phyloP scores from a whole-genome alignment of 1,284 basidiomycete genomes.

The Anthracocystis walkeri region DNA sequence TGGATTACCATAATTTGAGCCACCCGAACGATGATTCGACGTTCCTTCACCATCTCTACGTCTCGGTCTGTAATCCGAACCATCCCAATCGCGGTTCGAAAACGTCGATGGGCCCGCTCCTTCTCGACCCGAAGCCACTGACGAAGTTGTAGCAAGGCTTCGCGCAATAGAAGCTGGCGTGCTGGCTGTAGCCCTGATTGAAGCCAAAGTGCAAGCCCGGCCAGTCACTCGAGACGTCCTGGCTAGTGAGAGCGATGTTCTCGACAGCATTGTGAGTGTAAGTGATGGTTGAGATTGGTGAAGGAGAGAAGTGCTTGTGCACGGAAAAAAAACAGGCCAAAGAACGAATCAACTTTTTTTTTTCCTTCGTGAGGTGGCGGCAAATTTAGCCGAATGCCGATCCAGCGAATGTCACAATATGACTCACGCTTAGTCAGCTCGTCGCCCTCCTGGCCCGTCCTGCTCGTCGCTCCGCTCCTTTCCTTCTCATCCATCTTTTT shows the following conservation, averaged over 20 bases:
- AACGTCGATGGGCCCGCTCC: neutral
- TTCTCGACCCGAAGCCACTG: slow-evolving; percentile 13
- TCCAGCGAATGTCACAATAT: too few relatives aligned
- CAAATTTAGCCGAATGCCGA: slow-evolving; percentile 9
- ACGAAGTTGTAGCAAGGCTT: slow-evolving; percentile 13
- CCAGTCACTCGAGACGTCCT: slow-evolving; percentile 15
- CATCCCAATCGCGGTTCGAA: slow-evolving; percentile 19
- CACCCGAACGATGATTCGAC: slow-evolving; percentile 14
- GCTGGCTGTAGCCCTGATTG: slow-evolving; percentile 7
- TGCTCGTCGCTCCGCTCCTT: too few relatives aligned
- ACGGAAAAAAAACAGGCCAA: slow-evolving; percentile 4
- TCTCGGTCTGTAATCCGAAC: slow-evolving; percentile 14
- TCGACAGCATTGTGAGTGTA: slow-evolving; percentile 24
- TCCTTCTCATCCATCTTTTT: too few relatives aligned
- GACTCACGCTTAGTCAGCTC: too few relatives aligned
- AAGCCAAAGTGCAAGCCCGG: slow-evolving; percentile 7
- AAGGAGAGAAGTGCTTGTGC: neutral
- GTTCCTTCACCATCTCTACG: slow-evolving; percentile 10
- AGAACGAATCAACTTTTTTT: slow-evolving; percentile 12
- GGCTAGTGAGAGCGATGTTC: slow-evolving; percentile 22
- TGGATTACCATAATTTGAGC: slow-evolving; percentile 13
- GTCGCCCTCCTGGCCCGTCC: too few relatives aligned
- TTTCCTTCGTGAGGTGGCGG: slow-evolving; percentile 12
- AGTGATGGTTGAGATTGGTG: neutral
- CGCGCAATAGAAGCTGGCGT: slow-evolving; percentile 6